Conservation (phyloP, 176 grass and related monocot genomes). For the Oryza australiensis region DNA sequence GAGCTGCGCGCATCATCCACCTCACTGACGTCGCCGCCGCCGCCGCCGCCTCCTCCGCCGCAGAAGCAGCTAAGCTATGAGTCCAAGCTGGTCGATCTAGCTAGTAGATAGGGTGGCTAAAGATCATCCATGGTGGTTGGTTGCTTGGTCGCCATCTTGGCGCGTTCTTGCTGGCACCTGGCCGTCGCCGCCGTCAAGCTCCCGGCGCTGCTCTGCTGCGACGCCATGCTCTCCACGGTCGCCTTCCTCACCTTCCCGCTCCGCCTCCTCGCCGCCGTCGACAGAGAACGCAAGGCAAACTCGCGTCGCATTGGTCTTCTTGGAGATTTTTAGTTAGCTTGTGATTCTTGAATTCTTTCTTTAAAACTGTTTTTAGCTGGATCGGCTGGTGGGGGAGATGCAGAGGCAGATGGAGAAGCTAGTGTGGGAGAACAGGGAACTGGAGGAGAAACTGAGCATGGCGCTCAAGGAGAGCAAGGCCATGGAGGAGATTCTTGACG, state of each 20-base stretch:
- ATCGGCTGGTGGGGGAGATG: constrained; percentile 52
- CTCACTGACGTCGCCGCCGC: too few relatives aligned
- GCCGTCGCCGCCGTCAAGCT: not conserved
- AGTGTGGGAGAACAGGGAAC: constrained; percentile 44
- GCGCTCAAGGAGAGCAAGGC: constrained; percentile 28
- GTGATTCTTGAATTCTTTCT: not conserved
- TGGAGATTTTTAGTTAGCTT: not conserved
- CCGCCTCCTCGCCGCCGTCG: constrained; percentile 39
- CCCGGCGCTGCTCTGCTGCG: constrained; percentile 33
- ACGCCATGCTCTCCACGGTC: constrained; percentile 35
- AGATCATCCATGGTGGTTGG: constrained; percentile 8
- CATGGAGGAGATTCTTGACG: constrained; percentile 44
- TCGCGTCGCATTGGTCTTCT: not conserved
- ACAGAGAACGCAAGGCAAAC: constrained; percentile 27
- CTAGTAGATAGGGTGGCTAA: too few relatives aligned
- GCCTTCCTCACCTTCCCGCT: constrained; percentile 41
- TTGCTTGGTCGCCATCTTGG: not conserved
- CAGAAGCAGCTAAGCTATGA: too few relatives aligned
- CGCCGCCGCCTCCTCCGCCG: too few relatives aligned
- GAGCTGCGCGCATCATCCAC: not conserved
- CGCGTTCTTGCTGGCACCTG: not conserved
- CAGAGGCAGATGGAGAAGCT: constrained; percentile 60
- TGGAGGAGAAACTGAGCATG: constrained; percentile 38
- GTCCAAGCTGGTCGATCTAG: too few relatives aligned
- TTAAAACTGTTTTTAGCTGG: constrained; percentile 17